phyloP scores from a whole-genome alignment of 306 rosid species.

The Leucaena leucocephala region DNA sequence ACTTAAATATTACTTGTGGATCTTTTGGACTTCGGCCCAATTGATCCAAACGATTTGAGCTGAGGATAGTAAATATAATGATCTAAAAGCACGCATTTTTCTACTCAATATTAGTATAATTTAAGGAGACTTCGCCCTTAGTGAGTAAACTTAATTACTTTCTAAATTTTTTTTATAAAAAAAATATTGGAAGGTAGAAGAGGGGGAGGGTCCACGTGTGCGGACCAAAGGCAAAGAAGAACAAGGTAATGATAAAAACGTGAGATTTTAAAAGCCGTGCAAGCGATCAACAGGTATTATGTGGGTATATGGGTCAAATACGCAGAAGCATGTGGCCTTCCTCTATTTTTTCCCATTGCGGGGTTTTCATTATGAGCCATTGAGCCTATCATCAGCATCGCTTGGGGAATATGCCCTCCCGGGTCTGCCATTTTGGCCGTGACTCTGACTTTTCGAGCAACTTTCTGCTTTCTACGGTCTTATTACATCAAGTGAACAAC shows the following conservation, averaged over 20 bases:
- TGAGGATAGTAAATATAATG: background rate
- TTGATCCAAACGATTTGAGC: background rate
- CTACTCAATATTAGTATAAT: too few relatives aligned
- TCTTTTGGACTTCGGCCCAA: background rate
- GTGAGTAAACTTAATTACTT: too few relatives aligned
- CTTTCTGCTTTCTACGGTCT: background rate
- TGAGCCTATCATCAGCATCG: background rate
- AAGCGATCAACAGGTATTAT: background rate
- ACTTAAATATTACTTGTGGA: background rate
- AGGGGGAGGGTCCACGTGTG: conserved; percentile 31
- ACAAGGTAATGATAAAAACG: background rate
- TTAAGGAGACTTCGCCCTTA: too few relatives aligned
- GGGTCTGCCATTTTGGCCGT: background rate
- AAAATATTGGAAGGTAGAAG: background rate
- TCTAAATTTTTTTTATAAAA: too few relatives aligned
- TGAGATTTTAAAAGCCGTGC: conserved; percentile 2
- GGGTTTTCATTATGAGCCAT: background rate
- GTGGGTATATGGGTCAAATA: background rate
- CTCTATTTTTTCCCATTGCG: background rate
- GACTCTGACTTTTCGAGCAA: conserved; percentile 29
- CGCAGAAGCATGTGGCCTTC: background rate
- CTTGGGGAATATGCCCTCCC: conserved; percentile 25
- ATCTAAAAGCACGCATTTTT: too few relatives aligned
- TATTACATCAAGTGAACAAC: conserved; percentile 10
- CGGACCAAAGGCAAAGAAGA: background rate